Evolutionary conservation across 2,329 filamentous ascomycete species (phyloP).

Genomic region (Penicillium psychrosexuale): DNA sequence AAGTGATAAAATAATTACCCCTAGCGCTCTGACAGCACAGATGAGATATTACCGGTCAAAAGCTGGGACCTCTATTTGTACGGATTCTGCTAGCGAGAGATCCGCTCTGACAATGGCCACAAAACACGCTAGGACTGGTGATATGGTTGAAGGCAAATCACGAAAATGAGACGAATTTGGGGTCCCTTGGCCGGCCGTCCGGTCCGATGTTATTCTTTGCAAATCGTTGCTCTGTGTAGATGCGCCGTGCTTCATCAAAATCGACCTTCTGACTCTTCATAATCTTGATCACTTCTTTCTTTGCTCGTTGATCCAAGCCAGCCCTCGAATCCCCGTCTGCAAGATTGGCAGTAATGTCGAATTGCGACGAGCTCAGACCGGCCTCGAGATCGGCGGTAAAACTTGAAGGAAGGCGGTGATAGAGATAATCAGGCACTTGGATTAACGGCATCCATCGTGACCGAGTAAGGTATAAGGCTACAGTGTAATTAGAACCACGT

Average conservation of each 20-base stretch:
- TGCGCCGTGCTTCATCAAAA: slow-evolving; percentile 86
- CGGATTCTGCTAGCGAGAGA: neutral
- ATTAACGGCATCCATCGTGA: slow-evolving; percentile 70
- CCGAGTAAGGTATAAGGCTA: slow-evolving; percentile 77
- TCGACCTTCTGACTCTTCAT: slow-evolving; percentile 81
- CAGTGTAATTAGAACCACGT: slow-evolving; percentile 4
- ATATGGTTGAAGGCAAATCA: slow-evolving; percentile 35
- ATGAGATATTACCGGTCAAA: neutral
- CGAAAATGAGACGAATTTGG: slow-evolving; percentile 93
- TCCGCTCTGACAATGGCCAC: neutral
- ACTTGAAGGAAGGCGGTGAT: slow-evolving; percentile 70
- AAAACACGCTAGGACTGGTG: neutral
- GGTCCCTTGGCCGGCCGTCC: slow-evolving; percentile 83
- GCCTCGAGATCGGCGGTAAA: slow-evolving; percentile 86
- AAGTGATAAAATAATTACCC: neutral
- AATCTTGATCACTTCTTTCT: slow-evolving; percentile 78
- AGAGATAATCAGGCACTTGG: slow-evolving; percentile 65
- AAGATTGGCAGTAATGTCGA: slow-evolving; percentile 79
- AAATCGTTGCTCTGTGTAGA: slow-evolving; percentile 83
- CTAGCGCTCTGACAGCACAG: neutral
- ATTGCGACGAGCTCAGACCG: slow-evolving; percentile 76
- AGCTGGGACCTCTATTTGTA: neutral
- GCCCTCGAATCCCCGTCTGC: slow-evolving; percentile 72
- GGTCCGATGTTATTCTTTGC: slow-evolving; percentile 81
- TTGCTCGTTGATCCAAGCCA: slow-evolving; percentile 76